Evolutionary conservation across 495 filamentous ascomycete genomes (phyloP).

Genomic region (Umbilicaria muhlenbergii): DNA sequence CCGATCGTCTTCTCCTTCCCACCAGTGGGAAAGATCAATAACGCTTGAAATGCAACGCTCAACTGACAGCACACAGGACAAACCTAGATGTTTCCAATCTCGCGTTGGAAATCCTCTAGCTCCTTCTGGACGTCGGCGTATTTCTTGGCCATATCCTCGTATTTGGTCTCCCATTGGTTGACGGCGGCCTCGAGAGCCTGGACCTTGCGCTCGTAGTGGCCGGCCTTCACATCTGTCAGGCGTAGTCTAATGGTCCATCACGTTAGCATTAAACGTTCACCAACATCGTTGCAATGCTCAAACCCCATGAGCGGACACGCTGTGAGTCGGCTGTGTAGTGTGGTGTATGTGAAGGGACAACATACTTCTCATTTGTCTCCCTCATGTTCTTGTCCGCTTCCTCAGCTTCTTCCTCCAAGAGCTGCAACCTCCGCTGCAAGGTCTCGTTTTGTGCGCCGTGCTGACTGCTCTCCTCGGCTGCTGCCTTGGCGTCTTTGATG

Average conservation of each 20-base stretch:
- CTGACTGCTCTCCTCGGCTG: conserved; percentile 55
- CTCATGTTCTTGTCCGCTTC: conserved; percentile 84
- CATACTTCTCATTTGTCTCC: conserved; percentile 97
- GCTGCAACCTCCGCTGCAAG: conserved; percentile 78
- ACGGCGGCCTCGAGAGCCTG: conserved; percentile 79
- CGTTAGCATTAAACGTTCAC: conserved; percentile 10
- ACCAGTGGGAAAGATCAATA: not conserved
- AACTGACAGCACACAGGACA: conserved; percentile 8
- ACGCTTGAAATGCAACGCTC: conserved; percentile 5
- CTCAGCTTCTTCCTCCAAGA: conserved; percentile 96
- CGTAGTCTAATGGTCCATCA: conserved; percentile 50
- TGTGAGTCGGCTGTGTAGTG: too few species aligned
- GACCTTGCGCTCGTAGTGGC: conserved; percentile 98
- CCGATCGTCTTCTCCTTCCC: too few species aligned
- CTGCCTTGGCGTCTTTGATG: conserved; percentile 65
- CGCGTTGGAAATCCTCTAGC: conserved; percentile 69
- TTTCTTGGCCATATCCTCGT: conserved; percentile 90
- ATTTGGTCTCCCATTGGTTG: conserved; percentile 90
- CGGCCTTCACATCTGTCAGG: conserved; percentile 97
- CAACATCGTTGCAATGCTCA: too few species aligned
- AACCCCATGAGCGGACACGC: too few species aligned
- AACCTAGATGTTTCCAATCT: conserved; percentile 76
- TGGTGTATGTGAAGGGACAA: not conserved
- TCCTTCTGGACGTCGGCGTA: conserved; percentile 74
- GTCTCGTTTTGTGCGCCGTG: conserved; percentile 75